A percentile compares a stretch with the other conserved stretches of the same genome.
Conservation (phyloP, 1,284 basidiomycete species). For the Cystobasidiaceae sp. region DNA sequence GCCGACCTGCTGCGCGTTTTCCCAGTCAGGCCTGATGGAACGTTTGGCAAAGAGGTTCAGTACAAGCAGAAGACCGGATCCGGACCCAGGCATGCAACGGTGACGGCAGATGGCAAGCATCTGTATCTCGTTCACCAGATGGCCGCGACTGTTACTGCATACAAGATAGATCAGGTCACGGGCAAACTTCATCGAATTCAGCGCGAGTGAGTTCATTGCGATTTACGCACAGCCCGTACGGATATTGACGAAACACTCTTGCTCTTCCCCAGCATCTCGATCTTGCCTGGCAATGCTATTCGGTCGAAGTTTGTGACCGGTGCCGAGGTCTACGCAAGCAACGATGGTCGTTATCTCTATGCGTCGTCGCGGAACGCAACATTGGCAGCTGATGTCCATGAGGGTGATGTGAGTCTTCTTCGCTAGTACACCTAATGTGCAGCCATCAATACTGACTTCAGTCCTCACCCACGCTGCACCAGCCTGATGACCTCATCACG, state of each 20-base stretch:
- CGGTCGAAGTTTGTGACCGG: not conserved
- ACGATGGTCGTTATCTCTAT: conserved; percentile 1
- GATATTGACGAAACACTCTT: not conserved
- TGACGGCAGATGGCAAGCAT: not conserved
- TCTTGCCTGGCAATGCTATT: not conserved
- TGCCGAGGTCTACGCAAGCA: not conserved
- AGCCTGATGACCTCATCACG: not conserved
- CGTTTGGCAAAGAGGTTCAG: not conserved
- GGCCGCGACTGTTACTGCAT: not conserved
- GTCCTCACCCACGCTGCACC: not conserved
- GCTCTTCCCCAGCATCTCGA: not conserved
- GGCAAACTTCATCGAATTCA: not conserved
- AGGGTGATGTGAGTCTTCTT: not conserved
- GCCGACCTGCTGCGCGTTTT: not conserved
- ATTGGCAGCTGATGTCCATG: not conserved
- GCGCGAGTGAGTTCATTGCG: no score
- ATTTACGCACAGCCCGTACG: no score
- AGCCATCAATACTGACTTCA: no score
- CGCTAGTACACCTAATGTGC: no score
- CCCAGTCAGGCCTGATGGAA: not conserved
- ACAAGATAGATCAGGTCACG: no score
- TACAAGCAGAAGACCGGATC: not conserved
- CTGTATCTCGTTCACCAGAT: not conserved
- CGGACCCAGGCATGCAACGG: not conserved
- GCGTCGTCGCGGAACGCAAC: conserved; percentile 1